Conservation (phyloP, 768 basidiomycete species). For the Suillus clintonianus region DNA sequence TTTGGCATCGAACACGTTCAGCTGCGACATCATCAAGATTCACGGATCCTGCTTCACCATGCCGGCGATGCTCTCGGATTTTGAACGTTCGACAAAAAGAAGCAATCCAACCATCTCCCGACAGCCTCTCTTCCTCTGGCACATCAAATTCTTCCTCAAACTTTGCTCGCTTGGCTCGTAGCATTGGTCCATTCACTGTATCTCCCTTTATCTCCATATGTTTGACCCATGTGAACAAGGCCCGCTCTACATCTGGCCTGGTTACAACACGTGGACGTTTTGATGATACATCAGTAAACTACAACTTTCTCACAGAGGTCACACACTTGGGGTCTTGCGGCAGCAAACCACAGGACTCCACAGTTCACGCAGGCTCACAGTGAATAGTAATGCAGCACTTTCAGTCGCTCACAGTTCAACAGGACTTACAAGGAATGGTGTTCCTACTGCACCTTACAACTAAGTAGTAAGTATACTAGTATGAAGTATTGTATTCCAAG, state of each 20-base stretch:
- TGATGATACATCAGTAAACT: no score
- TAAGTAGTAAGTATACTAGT: no score
- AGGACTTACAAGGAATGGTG: no score
- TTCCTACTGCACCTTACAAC: no score
- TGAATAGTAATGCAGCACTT: no score
- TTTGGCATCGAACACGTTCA: constrained; percentile 19
- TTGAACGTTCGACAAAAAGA: constrained; percentile 7
- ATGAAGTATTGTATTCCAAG: no score
- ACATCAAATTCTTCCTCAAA: constrained; percentile 34
- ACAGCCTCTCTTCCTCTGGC: constrained; percentile 25
- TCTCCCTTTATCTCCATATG: constrained; percentile 31
- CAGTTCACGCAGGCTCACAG: no score
- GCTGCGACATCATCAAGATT: constrained; percentile 21
- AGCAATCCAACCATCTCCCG: constrained; percentile 6
- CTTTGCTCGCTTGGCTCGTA: constrained; percentile 8
- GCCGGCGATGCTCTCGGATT: constrained; percentile 19
- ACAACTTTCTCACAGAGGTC: no score
- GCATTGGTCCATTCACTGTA: constrained; percentile 15
- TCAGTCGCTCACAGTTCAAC: no score
- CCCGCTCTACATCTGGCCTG: constrained; percentile 34
- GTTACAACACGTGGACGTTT: constrained; percentile 33
- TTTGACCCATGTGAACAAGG: constrained; percentile 20
- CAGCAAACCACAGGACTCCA: no score
- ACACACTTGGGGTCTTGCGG: no score
- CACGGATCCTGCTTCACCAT: constrained; percentile 29